Base-by-base conservation (phyloP, 768 basidiomycete genomes). In the Baorangia bicolor region DNA sequence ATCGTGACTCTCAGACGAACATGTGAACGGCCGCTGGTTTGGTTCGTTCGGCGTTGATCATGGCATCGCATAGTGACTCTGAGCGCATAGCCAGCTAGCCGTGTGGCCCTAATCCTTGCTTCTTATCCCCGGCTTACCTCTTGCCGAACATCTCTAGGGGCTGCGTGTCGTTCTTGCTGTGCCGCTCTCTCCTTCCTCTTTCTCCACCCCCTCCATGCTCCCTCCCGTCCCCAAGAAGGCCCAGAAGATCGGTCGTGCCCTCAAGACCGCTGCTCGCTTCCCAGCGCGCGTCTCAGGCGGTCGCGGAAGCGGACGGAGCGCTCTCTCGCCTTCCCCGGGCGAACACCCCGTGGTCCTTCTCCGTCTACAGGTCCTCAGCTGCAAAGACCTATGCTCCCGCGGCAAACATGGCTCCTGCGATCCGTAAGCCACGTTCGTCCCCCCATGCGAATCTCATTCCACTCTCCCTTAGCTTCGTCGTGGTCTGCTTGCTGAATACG, bases 341-440 rank as follows among this genome's bases (percentile, higher is more conserved):
- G 90, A 92, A 67, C 71, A 71, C 0, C 88, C 91, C 1, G 64
- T 88, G 53, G 86, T 87, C 33, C 62, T 86, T 25, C 78, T 92
- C 33, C 76, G 87, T 21, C 75, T 92, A 1, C 88, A 89, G 66
- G 78, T 93, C 18, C 51, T 90, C 5, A 78, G 81, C 5, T 89
- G 89, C 65, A 79, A 72, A 20, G 77, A 82, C 50, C 75, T 93
- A 28, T 69, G 80, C 20, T 75, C 85, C 9, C 88, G 86, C 62
- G 84, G 88, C 66, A 80, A 81, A 44, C 83, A 81, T 60, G 83
- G 85, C n/a, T 78, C 74, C 34, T 88, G 86, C 64, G 91, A 92
- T 69, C 90, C 91, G 84, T 93, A 65, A 67, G 89, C 80, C 18
- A 28, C 43, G n/a, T 44, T 49, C 14, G 42, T 31, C 39, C 3